Base-by-base conservation (phyloP, 2,329 filamentous ascomycete species). In the Acrodontium crateriforme region DNA sequence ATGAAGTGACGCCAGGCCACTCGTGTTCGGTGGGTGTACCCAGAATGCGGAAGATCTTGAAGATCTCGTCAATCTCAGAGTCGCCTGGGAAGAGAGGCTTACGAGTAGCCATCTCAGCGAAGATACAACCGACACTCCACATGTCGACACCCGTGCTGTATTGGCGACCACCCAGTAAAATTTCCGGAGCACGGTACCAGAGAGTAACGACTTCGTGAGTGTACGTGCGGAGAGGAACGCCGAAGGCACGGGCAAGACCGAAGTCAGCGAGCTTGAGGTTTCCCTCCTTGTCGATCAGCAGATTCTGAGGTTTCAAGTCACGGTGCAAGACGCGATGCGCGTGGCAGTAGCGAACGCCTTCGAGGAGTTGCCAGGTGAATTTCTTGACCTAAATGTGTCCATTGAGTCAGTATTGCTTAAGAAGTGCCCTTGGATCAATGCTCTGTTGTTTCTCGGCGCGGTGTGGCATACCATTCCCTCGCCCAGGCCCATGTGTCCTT, bases 101-200 rank as follows among this genome's bases (percentile, higher is more conserved):
- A 47, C 82, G 73, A 2, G 84, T 93, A 58, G 82, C 91, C 85
- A 93, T 93, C 58, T 93, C 84, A 7, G 85, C 84, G 54, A 93
- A 92, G 56, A 93, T 93, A 55, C 83, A 89, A 37, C 84, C 84
- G 27, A 85, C 76, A 17, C 81, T 89, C 84, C 84, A 93, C 80
- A 93, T 93, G 50, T 93, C 84, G 22, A 93, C 83, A 32, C 84
- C 84, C 9, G 84, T 93, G 9, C 81, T 89, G 60, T 93, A 93
- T 54, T 92, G 83, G 28, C 84, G 75, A 32, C 84, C 83, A 50
- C 84, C 84, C 2, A 93, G 72, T 12, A 93, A 67, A 56, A 93
- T 91, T 55, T 93, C 84, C 1, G 84, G 84, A 6, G 83, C 71
- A 37, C 85, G 78, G 54, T 93, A 93, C 84, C 84, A 93, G 32